A percentile compares a stretch with the other conserved stretches of the same genome.
phyloP scores from a whole-genome alignment of 2,329 filamentous ascomycete species.

The Graphilbum ipis-grandicollis region DNA sequence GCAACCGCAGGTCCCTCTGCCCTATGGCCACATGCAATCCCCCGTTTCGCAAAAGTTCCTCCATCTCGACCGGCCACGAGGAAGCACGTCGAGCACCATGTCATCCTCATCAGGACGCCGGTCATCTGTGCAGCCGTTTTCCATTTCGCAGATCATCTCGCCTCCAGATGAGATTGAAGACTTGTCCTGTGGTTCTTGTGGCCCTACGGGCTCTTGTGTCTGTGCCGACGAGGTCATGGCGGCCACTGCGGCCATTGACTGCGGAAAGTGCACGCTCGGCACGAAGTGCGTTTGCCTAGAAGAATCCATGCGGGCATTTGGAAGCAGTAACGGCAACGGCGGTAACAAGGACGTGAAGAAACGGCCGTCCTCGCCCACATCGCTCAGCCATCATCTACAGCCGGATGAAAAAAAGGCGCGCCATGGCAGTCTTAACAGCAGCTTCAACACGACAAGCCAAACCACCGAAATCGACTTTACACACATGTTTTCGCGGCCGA shows the following conservation, averaged over 20 bases:
- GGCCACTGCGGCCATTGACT: conserved; percentile 36
- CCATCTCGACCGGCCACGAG: conserved; percentile 5
- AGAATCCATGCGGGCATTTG: conserved; percentile 18
- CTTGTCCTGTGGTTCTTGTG: conserved; percentile 39
- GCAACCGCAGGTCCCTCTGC: not conserved
- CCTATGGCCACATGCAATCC: conserved; percentile 5
- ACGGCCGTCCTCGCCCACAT: conserved; percentile 23
- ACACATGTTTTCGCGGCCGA: conserved; percentile 37
- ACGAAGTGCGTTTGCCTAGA: conserved; percentile 46
- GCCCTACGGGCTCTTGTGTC: conserved; percentile 28
- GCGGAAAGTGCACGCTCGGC: conserved; percentile 46
- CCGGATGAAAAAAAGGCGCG: conserved; percentile 39
- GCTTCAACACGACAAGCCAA: no score
- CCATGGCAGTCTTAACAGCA: conserved; percentile 16
- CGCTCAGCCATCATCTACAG: conserved; percentile 20
- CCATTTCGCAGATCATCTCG: conserved; percentile 40
- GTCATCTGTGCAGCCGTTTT: conserved; percentile 25
- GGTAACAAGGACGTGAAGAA: conserved; percentile 19
- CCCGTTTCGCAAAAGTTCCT: conserved; percentile 5
- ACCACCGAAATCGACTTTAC: conserved; percentile 60
- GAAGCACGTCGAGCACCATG: conserved; percentile 12
- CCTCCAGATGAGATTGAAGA: conserved; percentile 27
- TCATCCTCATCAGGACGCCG: conserved; percentile 13
- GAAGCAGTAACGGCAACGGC: conserved; percentile 8
- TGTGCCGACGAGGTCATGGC: conserved; percentile 42